Evolutionary conservation across 2,329 filamentous ascomycete genomes (phyloP).

Genomic region (Drechslera avenae): DNA sequence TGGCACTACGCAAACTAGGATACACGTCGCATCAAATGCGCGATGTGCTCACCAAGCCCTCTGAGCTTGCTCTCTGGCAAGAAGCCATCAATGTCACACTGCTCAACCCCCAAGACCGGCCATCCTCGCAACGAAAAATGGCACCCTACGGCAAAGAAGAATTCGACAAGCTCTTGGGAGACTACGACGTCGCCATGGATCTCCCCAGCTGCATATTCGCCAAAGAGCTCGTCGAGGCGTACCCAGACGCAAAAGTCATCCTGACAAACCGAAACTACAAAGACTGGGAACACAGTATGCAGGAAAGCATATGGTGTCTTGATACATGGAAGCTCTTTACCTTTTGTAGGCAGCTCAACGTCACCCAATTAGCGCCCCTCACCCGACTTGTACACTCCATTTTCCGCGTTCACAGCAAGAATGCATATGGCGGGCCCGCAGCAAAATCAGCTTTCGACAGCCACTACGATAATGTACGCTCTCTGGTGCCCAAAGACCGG

Average conservation of each 20-base stretch:
- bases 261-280: slow-evolving; percentile 37
- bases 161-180: slow-evolving; percentile 55
- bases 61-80: slow-evolving; percentile 33
- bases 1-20: slow-evolving; percentile 53
- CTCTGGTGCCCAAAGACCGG: slow-evolving; percentile 23
- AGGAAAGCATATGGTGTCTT: slow-evolving; percentile 32
- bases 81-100: slow-evolving; percentile 37
- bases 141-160: slow-evolving; percentile 43
- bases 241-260: slow-evolving; percentile 43
- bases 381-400: slow-evolving; percentile 29
- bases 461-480: slow-evolving; percentile 34
- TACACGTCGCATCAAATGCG: slow-evolving; percentile 37
- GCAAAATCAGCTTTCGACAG: slow-evolving; percentile 28
- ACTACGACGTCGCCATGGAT: slow-evolving; percentile 48
- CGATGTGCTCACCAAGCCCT: slow-evolving; percentile 24
- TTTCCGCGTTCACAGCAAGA: slow-evolving; percentile 32
- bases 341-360: slow-evolving; percentile 20
- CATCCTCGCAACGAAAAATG: slow-evolving; percentile 11
- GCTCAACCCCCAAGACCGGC: slow-evolving; percentile 21
- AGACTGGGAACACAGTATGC: slow-evolving; percentile 36
- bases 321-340: slow-evolving; percentile 32
- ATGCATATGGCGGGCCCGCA: slow-evolving; percentile 27
- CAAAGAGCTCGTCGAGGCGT: slow-evolving; percentile 36
- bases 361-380: slow-evolving; percentile 33
- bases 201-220: slow-evolving; percentile 38